Evolutionary conservation across 2,329 filamentous ascomycete genomes (phyloP), one percentile per base, ranked within the genome.

Genomic region (Celoporthe dispersa): DNA sequence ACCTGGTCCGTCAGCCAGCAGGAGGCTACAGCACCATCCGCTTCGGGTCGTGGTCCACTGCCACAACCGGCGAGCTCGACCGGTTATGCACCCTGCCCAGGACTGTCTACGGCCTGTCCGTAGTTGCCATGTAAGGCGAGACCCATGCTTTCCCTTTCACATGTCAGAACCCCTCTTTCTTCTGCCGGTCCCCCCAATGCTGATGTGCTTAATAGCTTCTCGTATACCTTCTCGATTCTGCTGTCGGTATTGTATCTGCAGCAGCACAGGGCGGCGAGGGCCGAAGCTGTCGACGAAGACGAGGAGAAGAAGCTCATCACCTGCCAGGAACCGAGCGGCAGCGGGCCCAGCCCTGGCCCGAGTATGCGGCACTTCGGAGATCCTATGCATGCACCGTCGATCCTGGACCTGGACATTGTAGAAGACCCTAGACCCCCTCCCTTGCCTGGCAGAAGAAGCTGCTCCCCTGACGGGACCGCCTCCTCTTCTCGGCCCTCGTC

Each of bases 91-190:
- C 64, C 11, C 65, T 74, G 3, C 69, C 74, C 7, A 59, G 68
- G 37, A 69, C 70, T 53, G 68, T 74, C n/a, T 73, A 73, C 41
- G 68, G 70, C 22, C 41, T 75, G 19, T 72, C 72, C 57, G 66
- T 70, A 19, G 60, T 67, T 22, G 68, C 74, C 55, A 71, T 74
- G 74, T 75, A 71, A 71, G 73, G 28, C 62, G 28, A n/a, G 3
- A n/a, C 39, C 64, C 11, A 22, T 1, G 2, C 25, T 59, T 59
- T 33, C 19, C 19, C 6, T 22, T 33, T 25, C 55, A 41, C 28
- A 1, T 68, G 25, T 28, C 41, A 59, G 4, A n/a, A n/a, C n/a
- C n/a, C n/a, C n/a, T n/a, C n/a, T n/a, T n/a, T n/a, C n/a, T n/a
- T n/a, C n/a, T n/a, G n/a, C n/a, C n/a, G n/a, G n/a, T n/a, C n/a